Evolutionary conservation across 768 basidiomycete genomes (phyloP), one percentile per base, ranked within the genome.

Genomic region (Boletus bicolor): DNA sequence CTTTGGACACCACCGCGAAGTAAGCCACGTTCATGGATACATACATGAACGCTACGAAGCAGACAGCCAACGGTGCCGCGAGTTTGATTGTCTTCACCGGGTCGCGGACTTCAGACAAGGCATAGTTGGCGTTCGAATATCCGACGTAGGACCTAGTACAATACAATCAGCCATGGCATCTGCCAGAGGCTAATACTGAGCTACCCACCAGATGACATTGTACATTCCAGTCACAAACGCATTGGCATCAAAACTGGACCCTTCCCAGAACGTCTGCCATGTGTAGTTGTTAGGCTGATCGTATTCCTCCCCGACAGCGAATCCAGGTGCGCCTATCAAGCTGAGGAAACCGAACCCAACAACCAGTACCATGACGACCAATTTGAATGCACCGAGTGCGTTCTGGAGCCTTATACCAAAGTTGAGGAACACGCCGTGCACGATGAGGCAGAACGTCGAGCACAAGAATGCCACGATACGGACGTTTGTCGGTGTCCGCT

Each of bases 61-160:
- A 49, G 76, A 90, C 79, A 0, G 86, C 87, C 4, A 86, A 63
- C 0, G 88, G 86, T 1, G 84, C 86, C 0, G 88, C 89, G 10
- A 79, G 74, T 63, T 84, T 87, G 65, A 91, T 80, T 28, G 28
- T 28, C 28, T 28, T 28, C 2, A 28, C 28, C 28, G 88, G 89
- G 58, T 90, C 79, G 24, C 77, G 77, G 7, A 88, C 76, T 64
- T 91, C 88, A 4, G 85, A 86, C 5, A 91, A 73, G 0, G 83
- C 85, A 58, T 87, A 89, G 63, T 90, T 89, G 9, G 86, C 87
- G 54, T 86, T 87, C 3, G 82, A 80, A 64, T 89, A 91, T 0
- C 89, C 89, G 45, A 80, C 77, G 64, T 83, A 87, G 0, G 85
- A 84, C 87, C 87, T 88, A 41, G 11, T 35, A 15, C 12, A 51